Conservation (phyloP, 2,329 filamentous ascomycete species). For the Aspergillus floridensis region DNA sequence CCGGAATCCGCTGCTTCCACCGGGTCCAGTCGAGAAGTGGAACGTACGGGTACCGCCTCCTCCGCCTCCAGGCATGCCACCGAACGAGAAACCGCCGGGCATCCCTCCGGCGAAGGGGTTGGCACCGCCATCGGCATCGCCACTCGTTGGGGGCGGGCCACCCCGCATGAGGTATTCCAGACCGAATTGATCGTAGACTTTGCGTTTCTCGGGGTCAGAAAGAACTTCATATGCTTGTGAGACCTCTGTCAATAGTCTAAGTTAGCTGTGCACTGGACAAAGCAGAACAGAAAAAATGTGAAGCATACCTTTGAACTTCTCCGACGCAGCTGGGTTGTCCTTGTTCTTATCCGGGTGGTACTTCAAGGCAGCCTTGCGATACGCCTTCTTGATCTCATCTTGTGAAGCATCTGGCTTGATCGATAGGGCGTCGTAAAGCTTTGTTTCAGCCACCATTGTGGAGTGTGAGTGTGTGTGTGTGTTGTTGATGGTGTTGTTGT, state of each 20-base stretch:
- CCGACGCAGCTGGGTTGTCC: slow-evolving; percentile 76
- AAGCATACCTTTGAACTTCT: slow-evolving; percentile 80
- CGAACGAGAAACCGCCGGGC: slow-evolving; percentile 53
- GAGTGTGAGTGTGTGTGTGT: slow-evolving; percentile 3
- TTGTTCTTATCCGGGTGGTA: slow-evolving; percentile 98
- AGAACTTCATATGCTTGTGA: slow-evolving; percentile 98
- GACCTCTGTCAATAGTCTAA: slow-evolving; percentile 57
- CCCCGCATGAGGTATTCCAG: slow-evolving; percentile 88
- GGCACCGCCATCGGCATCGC: slow-evolving; percentile 52
- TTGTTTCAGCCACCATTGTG: slow-evolving; percentile 89
- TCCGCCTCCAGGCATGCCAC: slow-evolving; percentile 52
- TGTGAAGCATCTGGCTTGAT: slow-evolving; percentile 77
- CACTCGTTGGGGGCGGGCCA: slow-evolving; percentile 63
- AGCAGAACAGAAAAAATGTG: not conserved
- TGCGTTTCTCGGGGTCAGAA: slow-evolving; percentile 93
- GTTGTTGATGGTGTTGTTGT: too few relatives aligned
- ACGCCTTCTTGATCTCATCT: slow-evolving; percentile 94
- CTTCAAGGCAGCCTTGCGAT: slow-evolving; percentile 81
- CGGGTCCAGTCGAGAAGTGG: slow-evolving; percentile 49
- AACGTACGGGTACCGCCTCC: slow-evolving; percentile 51
- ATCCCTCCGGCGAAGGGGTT: slow-evolving; percentile 61
- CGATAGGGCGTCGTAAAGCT: slow-evolving; percentile 84
- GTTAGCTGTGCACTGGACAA: not conserved
- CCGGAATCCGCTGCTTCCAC: slow-evolving; percentile 67
- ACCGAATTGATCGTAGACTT: slow-evolving; percentile 90